Base-by-base conservation (phyloP, 352 stramenopile species). In the Elongisporangium senticosum region DNA sequence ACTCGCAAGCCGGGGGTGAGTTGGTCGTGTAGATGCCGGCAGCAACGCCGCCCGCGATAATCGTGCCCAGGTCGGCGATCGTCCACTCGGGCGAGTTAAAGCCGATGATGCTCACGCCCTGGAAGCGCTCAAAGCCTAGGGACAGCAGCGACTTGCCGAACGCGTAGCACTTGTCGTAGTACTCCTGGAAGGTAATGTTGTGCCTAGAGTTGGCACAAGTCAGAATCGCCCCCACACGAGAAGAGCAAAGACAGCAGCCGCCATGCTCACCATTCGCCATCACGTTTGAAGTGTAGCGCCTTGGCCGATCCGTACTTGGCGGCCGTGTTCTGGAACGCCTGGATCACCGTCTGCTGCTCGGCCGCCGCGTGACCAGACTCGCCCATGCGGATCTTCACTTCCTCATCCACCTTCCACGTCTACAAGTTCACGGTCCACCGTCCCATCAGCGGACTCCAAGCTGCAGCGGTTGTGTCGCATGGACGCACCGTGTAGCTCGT, bases 11-110 rank as follows among this genome's bases (percentile, higher is more conserved):
- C 37, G 88, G 72, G n/a, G 85, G 73, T 26, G 65, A 86, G 76
- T 98, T 98, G 49, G 95, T 98, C 50, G 95, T 96, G 82, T 99
- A 99, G 63, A 99, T 98, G 24, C 96, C 96, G 23, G 90, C 93
- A 1, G 89, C 83, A 24, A 99, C 81, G 28, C 79, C 87, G 22
- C 93, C 94, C 1, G 95, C 95, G 43, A 97, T 82, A 59, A 98
- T 98, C 26, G 89, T 81, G 51, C 94, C 95, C 14, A 98, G 66
- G 56, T 98, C 82, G 21, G 94, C 74, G 59, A 99, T 90, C 53
- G 91, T 71, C 93, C 96, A 99, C 63, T 98, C 90, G 1, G 88
- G 88, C 55, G 84, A 84, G 74, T 97, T 97, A 69, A 95, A 95
- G 40, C 90, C 90, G 58, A 96, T 94, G 66, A 97, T 96, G 64